Base-by-base conservation (phyloP, 495 filamentous ascomycete genomes). In the Entonaema liquescens region DNA sequence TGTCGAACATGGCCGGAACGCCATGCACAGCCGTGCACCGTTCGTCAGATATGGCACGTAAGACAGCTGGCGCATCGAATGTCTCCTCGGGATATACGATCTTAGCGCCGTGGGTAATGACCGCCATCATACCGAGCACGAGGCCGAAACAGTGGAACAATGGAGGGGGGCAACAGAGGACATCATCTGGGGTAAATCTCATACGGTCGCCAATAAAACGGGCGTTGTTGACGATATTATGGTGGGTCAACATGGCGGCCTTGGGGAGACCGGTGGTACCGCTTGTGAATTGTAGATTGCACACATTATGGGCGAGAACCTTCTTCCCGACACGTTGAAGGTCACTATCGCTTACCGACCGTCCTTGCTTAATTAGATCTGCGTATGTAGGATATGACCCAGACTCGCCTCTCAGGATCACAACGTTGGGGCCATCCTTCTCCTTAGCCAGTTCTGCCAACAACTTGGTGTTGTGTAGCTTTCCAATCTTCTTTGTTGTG, bases 101-200 rank as follows among this genome's bases (percentile, higher is more conserved):
- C 70, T 87, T 90, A 50, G 86, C 83, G 36, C 89, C 89, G 74
- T 91, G 89, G 0, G 89, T 90, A 44, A 91, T 77, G 35, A 87
- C 85, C 0, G 89, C 85, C 71, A 91, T 83, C 70, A 92, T 84
- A 7, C 90, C 90, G 17, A 92, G 83, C 23, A 91, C 89, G 26
- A 92, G 84, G 13, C 89, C 89, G 74, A 92, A 92, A 81, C 90
- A 92, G 79, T 92, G 90, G 79, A 91, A 92, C 0, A 92, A 81
- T 0, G 89, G 90, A 1, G 89, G 89, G 1, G 90, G 89, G 73
- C 89, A 92, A 80, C 89, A 91, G 54, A 92, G 82, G 33, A 86
- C 81, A 75, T 91, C 89, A 59, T 82, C 80, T 0, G 87, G 83
- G 3, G 85, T 86, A 1, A 92, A 81, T 9, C 82, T 79, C 88